A percentile compares a stretch with the other conserved stretches of the same genome.
Evolutionary conservation across 2,329 filamentous ascomycete genomes (phyloP).

Genomic region (Trichoderma guizhouense): DNA sequence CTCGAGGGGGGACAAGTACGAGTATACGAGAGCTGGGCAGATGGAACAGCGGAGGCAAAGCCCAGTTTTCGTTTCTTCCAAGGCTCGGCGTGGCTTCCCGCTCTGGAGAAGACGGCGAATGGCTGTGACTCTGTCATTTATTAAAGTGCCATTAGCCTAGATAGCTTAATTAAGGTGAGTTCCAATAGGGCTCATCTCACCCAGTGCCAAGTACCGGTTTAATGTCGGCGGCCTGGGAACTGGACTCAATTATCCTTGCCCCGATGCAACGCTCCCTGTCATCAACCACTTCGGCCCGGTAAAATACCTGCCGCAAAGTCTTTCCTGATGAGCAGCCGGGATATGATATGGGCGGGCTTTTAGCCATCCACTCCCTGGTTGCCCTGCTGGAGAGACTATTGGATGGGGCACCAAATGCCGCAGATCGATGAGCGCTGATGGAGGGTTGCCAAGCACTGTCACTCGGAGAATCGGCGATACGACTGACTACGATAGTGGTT

Average conservation of each 20-base stretch:
- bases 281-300: background rate
- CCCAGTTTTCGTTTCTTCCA: background rate
- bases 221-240: background rate
- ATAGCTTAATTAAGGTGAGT: background rate
- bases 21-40: background rate
- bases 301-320: slow-evolving; percentile 3
- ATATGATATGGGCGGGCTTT: background rate
- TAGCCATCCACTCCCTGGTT: background rate
- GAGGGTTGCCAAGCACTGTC: background rate
- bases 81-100: background rate
- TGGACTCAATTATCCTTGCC: background rate
- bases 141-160: slow-evolving; percentile 5
- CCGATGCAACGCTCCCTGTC: background rate
- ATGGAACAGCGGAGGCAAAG: background rate
- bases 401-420: slow-evolving; percentile 4
- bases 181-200: background rate
- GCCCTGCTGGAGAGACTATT: background rate
- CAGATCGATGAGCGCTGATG: slow-evolving; percentile 6
- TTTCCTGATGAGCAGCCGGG: background rate
- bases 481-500: background rate
- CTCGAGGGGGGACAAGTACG: background rate
- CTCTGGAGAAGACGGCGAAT: background rate
- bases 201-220: slow-evolving; percentile 8
- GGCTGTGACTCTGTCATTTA: background rate
- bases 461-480: background rate